Conservation (phyloP, 2,329 filamentous ascomycete genomes). For the Stachybotrys elegans region DNA sequence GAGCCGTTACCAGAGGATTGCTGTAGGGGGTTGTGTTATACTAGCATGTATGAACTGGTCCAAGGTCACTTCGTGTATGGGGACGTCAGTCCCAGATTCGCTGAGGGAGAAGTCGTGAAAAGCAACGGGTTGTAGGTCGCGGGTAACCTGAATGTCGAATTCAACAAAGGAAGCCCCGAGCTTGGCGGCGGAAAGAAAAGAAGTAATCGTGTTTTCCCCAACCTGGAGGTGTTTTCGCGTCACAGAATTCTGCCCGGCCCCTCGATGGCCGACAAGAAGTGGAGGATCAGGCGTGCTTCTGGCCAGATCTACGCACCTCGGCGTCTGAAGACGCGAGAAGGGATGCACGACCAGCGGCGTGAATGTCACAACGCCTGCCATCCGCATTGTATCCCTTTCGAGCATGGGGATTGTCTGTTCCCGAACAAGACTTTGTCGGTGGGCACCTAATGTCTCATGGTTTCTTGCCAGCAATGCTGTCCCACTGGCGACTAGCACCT, state of each 20-base stretch:
- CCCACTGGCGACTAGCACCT: no score
- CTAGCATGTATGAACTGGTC: conserved; percentile 92
- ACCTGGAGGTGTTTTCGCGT: conserved; percentile 84
- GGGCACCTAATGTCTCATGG: no score
- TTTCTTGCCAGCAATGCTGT: no score
- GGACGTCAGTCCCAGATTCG: conserved; percentile 94
- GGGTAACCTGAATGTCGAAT: conserved; percentile 94
- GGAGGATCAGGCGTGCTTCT: no score
- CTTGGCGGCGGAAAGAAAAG: conserved; percentile 94
- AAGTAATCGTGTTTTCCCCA: conserved; percentile 92
- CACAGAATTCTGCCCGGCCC: conserved; percentile 84
- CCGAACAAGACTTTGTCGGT: no score
- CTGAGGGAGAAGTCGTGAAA: conserved; percentile 98
- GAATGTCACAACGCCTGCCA: conserved; percentile 91
- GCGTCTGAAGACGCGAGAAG: no score
- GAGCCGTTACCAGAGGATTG: no score
- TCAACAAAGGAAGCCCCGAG: conserved; percentile 73
- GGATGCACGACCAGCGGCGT: conserved; percentile 95
- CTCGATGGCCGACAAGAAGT: conserved; percentile 71
- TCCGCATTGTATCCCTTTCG: no score
- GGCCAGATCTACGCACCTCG: no score
- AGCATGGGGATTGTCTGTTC: no score
- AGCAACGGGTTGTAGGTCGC: conserved; percentile 95
- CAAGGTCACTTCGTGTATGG: conserved; percentile 88
- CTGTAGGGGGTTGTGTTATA: conserved; percentile 37